Base-by-base conservation (phyloP, 148 eudicot species). In the Fallopia convolvulus region DNA sequence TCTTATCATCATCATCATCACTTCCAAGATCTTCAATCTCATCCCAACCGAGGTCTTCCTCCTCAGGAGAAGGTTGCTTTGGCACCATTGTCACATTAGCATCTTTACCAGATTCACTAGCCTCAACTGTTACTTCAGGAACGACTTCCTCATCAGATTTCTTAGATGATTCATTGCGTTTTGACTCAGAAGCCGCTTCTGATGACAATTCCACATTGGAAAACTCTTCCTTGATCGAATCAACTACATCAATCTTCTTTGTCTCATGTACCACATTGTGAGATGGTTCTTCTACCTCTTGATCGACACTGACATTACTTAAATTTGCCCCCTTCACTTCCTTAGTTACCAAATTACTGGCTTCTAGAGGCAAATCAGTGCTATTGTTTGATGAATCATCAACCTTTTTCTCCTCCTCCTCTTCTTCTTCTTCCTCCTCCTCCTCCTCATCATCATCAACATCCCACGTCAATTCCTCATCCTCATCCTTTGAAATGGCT, bases 381-480 rank as follows among this genome's bases (percentile, higher is more conserved):
- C 36, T 30, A 11, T 30, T 30, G 15, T 61, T 61, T 9, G 70
- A 63, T 11, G 39, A 63, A 63, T 26, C 40, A 32, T 26, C 39
- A 63, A 9, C 39, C 15, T 9, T 63, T 5, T 36, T 75, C 73
- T 49, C 80, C 46, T 53, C 81, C 70, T 74, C 82, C 60, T 23
- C 80, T 47, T 55, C 77, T 30, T 80, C 86, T 20, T 85, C 81
- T 32, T 79, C 63, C 21, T 79, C 77, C 1, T 17, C 72, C 30
- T 26, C 30, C 30, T 26, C 30, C 30, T 26, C 92, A 12, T 93
- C 98, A 39, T 91, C 97, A 40, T 93, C 98, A 36, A 93, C 91
- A 83, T 93, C 98, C 98, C 98, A 93, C 52, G 87, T 88, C 81
- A 93, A 83, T 2, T 87, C 97, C 72, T 92, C 96, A 40, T 92